Conservation (phyloP, 73 alveolate species). For the Paramecium sexaurelia region DNA sequence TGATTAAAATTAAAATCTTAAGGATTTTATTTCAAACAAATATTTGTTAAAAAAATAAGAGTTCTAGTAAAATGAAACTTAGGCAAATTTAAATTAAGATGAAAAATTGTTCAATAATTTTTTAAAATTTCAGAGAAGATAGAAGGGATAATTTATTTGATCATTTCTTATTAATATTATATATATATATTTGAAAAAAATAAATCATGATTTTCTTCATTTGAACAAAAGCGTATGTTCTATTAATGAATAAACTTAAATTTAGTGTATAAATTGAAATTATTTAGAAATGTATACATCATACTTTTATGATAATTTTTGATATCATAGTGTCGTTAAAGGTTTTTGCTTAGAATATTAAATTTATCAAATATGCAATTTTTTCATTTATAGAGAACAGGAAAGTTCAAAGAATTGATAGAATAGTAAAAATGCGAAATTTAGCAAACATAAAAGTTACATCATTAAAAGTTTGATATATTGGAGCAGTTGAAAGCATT, state of each 20-base stretch:
- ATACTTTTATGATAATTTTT: background rate
- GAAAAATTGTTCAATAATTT: slow-evolving; percentile 1
- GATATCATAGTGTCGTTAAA: background rate
- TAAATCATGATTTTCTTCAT: background rate
- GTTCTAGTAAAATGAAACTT: background rate
- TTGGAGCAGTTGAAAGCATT: background rate
- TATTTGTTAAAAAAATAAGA: background rate
- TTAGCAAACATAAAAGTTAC: background rate
- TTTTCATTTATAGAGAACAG: background rate
- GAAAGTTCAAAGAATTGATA: background rate
- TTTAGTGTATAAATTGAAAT: background rate
- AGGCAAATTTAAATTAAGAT: background rate
- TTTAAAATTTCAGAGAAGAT: background rate
- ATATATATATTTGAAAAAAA: no score
- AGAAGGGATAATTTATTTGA: background rate
- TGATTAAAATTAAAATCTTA: background rate
- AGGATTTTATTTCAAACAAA: background rate
- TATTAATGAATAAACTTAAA: background rate
- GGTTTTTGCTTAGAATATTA: background rate
- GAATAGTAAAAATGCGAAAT: background rate
- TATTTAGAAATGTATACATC: background rate
- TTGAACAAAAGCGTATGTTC: background rate
- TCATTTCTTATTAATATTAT: background rate
- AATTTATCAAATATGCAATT: background rate
- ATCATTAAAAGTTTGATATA: background rate